Conservation (phyloP, 2,329 filamentous ascomycete species). For the Lachnellula hyalina region DNA sequence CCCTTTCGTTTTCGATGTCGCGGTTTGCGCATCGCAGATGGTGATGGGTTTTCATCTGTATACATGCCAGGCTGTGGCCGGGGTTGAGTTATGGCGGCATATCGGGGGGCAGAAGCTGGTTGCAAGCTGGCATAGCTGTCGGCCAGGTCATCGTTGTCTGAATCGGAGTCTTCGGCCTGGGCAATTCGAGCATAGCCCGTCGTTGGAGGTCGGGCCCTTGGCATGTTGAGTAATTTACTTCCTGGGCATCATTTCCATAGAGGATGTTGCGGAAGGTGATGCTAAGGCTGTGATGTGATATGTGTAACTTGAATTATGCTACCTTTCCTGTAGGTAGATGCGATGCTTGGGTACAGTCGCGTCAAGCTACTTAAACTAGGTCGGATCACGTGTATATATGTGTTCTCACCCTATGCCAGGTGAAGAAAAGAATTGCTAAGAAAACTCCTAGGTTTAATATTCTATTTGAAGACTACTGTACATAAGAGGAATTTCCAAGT, state of each 20-base stretch:
- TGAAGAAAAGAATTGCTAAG: neutral
- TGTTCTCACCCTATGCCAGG: neutral
- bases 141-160: constrained; percentile 59
- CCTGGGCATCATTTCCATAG: neutral
- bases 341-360: neutral
- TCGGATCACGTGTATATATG: neutral
- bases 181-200: constrained; percentile 82
- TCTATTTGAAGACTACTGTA: too few relatives aligned
- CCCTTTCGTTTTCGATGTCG: constrained; percentile 46
- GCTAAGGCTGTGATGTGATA: neutral
- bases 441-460: neutral
- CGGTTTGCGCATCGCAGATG: constrained; percentile 40
- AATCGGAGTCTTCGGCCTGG: constrained; percentile 72
- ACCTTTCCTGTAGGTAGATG: neutral
- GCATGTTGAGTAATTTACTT: constrained; percentile 18
- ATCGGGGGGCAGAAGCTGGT: constrained; percentile 52
- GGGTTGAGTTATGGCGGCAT: constrained; percentile 58
- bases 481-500: too few relatives aligned
- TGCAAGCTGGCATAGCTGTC: constrained; percentile 50
- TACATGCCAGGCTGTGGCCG: constrained; percentile 56
- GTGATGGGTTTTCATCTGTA: constrained; percentile 37
- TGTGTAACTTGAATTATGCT: neutral
- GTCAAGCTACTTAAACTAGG: neutral
- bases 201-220: constrained; percentile 50
- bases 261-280: neutral